phyloP scores from a whole-genome alignment of 495 filamentous ascomycete species.

The Penicillium flavigenum region DNA sequence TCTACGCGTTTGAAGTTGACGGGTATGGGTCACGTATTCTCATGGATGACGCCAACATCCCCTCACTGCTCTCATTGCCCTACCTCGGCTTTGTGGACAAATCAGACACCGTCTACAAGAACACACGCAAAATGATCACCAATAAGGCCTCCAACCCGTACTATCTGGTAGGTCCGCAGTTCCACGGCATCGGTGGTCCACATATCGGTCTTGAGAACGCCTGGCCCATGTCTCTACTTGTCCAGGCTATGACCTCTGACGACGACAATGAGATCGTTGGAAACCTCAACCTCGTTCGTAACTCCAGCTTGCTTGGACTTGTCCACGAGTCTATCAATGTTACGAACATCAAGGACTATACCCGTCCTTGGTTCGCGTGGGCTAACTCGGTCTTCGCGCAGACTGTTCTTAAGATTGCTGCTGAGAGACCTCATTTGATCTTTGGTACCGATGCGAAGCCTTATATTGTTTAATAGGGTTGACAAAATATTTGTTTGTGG shows the following conservation, averaged over 20 bases:
- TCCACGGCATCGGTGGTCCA: slow-evolving; percentile 85
- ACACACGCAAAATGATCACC: slow-evolving; percentile 90
- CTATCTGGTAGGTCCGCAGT: slow-evolving; percentile 73
- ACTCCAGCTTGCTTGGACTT: slow-evolving; percentile 71
- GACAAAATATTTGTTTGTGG: neutral
- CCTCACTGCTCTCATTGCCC: slow-evolving; percentile 83
- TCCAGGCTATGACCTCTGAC: slow-evolving; percentile 88
- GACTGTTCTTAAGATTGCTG: slow-evolving; percentile 85
- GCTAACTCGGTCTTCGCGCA: slow-evolving; percentile 95
- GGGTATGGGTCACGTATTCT: slow-evolving; percentile 87
- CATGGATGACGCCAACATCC: slow-evolving; percentile 98
- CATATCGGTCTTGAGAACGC: slow-evolving; percentile 79
- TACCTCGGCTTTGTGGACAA: slow-evolving; percentile 76
- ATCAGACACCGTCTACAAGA: slow-evolving; percentile 72
- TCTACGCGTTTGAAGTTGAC: slow-evolving; percentile 97
- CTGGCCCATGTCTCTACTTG: slow-evolving; percentile 95
- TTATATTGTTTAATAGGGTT: slow-evolving; percentile 29
- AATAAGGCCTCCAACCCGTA: slow-evolving; percentile 81
- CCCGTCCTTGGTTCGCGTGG: slow-evolving; percentile 95
- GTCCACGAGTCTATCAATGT: slow-evolving; percentile 94
- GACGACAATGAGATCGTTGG: slow-evolving; percentile 78
- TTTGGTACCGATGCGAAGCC: slow-evolving; percentile 61
- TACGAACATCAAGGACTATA: slow-evolving; percentile 69
- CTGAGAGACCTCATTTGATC: slow-evolving; percentile 81
- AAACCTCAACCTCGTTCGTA: slow-evolving; percentile 69